Conservation (phyloP, 805 yeast species). For the Nakazawaea pomicola region DNA sequence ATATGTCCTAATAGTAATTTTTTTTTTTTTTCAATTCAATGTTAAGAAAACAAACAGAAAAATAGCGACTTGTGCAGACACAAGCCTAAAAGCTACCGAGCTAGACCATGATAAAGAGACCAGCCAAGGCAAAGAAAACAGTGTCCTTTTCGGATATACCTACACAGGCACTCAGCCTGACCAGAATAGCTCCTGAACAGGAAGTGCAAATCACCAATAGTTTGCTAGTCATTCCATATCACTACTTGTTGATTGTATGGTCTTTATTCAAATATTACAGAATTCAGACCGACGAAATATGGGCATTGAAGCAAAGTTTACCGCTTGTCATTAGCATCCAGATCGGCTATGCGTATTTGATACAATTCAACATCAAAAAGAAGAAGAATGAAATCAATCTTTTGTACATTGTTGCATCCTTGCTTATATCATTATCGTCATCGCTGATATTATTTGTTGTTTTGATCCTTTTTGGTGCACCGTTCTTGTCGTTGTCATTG, state of each 20-base stretch:
- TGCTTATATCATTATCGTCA: conserved; percentile 28
- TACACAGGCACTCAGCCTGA: conserved; percentile 2
- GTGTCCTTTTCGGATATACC: conserved; percentile 22
- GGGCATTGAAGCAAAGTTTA: conserved; percentile 23
- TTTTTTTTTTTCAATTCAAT: neutral
- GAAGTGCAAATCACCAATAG: conserved; percentile 1
- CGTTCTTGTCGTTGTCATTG: conserved; percentile 44
- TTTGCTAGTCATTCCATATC: conserved; percentile 25
- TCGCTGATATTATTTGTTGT: conserved; percentile 33
- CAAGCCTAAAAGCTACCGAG: too few relatives aligned
- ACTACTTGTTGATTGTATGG: conserved; percentile 20
- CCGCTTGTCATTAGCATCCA: conserved; percentile 31
- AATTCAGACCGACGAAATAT: conserved; percentile 23
- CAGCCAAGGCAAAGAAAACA: conserved; percentile 20
- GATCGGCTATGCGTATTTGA: conserved; percentile 27
- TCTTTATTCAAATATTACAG: conserved; percentile 27
- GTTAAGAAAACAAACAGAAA: neutral
- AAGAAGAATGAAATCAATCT: conserved; percentile 14
- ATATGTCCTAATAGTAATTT: too few relatives aligned
- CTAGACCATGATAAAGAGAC: conserved; percentile 6
- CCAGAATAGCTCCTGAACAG: neutral
- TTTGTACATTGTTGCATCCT: conserved; percentile 24
- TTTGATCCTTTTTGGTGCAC: conserved; percentile 76
- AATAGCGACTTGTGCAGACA: neutral
- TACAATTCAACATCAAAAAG: conserved; percentile 13